Conservation (phyloP, 2,329 filamentous ascomycete species). For the Cordyceps militaris region DNA sequence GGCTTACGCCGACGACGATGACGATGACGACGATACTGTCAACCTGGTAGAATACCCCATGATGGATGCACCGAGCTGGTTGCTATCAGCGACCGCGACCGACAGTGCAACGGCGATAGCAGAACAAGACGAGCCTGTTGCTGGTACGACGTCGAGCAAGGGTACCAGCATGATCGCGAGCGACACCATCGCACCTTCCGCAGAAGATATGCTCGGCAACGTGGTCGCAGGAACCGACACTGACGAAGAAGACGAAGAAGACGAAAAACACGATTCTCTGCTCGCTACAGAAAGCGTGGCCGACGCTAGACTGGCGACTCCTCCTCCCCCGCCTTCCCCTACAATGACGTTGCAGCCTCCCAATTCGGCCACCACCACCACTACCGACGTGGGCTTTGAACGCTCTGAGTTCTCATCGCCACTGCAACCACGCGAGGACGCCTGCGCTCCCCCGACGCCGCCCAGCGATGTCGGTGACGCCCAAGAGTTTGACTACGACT, state of each 20-base stretch:
- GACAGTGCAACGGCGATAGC: background rate
- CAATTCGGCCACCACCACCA: background rate
- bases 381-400: conserved; percentile 1
- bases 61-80: background rate
- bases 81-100: background rate
- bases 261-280: background rate
- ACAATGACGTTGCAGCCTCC: background rate
- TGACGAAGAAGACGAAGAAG: background rate
- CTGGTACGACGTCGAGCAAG: background rate
- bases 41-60: conserved; percentile 5
- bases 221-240: background rate
- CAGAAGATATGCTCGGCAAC: background rate
- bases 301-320: background rate
- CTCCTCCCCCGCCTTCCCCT: background rate
- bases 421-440: background rate
- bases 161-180: background rate
- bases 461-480: conserved; percentile 12
- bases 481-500: conserved; percentile 24
- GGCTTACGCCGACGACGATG: background rate
- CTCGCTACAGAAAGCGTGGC: too few species aligned
- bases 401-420: background rate
- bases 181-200: background rate
- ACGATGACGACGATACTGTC: conserved; percentile 5
- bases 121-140: background rate
- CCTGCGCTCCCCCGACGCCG: background rate